These are phyloP conservation scores for Begonia masoniana DNA, from an alignment of 306 rosid genomes.

Conservation along the genomic window DNA sequence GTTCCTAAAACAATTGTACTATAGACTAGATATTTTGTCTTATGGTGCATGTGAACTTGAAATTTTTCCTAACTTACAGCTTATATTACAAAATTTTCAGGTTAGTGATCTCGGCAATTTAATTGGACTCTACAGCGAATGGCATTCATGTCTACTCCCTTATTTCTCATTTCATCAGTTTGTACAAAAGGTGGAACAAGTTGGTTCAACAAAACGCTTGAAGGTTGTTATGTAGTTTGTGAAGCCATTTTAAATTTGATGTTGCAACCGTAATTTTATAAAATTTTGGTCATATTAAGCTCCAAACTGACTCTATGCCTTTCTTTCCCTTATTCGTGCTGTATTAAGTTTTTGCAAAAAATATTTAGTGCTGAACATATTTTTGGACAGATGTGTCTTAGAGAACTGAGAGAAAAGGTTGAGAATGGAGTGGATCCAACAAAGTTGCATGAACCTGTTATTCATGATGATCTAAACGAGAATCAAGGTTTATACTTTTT, in stretches of 20 bases:
- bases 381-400: constrained; percentile 41
- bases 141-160: constrained; percentile 86
- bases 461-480: constrained; percentile 23
- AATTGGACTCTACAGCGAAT: constrained; percentile 52
- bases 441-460: constrained; percentile 45
- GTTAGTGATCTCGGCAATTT: constrained; percentile 72
- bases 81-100: constrained; percentile 14
- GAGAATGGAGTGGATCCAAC: constrained; percentile 94
- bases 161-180: constrained; percentile 73
- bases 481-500: constrained; percentile 32
- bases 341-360: too few relatives aligned
- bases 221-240: constrained; percentile 26
- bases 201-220: constrained; percentile 63
- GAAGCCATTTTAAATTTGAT: too few relatives aligned
- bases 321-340: too few relatives aligned
- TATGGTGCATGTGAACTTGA: neutral
- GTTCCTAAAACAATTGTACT: too few relatives aligned
- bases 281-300: too few relatives aligned
- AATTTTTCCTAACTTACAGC: neutral
- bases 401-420: constrained; percentile 88
- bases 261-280: too few relatives aligned
- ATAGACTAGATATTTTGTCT: too few relatives aligned
- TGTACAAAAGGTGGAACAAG: constrained; percentile 71
- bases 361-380: too few relatives aligned
- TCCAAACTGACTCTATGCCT: too few relatives aligned